These are phyloP conservation scores for Paulownia fortunei DNA, from an alignment of 257 asterid genomes.

Conservation along the genomic window DNA sequence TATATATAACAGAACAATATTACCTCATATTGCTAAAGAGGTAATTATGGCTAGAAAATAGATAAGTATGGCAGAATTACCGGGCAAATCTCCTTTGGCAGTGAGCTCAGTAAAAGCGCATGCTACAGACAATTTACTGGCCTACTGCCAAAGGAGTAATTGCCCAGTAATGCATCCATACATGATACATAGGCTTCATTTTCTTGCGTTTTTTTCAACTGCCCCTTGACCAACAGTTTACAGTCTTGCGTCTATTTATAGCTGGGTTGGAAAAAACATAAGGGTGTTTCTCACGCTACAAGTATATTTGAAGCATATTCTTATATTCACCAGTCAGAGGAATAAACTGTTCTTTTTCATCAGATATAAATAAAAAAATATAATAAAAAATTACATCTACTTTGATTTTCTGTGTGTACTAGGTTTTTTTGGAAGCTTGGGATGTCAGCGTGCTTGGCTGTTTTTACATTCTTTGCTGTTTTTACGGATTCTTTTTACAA, in stretches of 20 bases:
- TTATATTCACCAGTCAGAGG: slow-evolving; percentile 14
- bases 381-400: background rate
- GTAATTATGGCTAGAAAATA: background rate
- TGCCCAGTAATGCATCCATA: slow-evolving; percentile 46
- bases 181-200: background rate
- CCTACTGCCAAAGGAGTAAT: slow-evolving; percentile 47
- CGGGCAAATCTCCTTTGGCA: slow-evolving; percentile 60
- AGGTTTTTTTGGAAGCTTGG: background rate
- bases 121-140: background rate
- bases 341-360: slow-evolving; percentile 30
- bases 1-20: background rate
- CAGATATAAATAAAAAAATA: background rate
- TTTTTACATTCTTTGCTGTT: background rate
- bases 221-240: background rate
- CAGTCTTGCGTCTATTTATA: slow-evolving; percentile 30
- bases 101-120: slow-evolving; percentile 3
- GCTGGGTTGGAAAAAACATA: background rate
- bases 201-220: background rate
- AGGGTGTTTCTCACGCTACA: background rate
- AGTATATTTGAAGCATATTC: slow-evolving; percentile 44
- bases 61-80: slow-evolving; percentile 32
- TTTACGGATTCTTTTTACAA: too few relatives aligned
- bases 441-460: background rate
- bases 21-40: background rate
- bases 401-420: background rate